Evolutionary conservation across 345 rosid species (phyloP).

Genomic region (Passiflora organensis): DNA sequence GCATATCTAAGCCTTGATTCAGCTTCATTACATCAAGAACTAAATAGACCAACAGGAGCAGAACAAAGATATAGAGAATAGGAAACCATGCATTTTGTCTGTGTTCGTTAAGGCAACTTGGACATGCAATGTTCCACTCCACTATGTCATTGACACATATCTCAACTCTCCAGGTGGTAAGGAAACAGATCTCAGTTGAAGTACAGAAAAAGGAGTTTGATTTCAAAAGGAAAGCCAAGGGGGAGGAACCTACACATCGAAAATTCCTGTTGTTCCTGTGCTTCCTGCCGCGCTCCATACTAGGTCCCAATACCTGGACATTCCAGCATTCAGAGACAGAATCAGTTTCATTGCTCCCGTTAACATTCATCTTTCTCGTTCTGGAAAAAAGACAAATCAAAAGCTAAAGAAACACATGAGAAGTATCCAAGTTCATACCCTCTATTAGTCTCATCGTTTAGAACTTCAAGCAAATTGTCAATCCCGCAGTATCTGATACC

Average conservation of each 20-base stretch:
- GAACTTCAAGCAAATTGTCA: slow-evolving; percentile 83
- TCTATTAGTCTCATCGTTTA: slow-evolving; percentile 67
- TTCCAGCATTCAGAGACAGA: not conserved
- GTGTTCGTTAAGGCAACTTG: no score
- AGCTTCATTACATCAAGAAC: no score
- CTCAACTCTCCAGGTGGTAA: no score
- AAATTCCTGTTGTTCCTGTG: slow-evolving; percentile 53
- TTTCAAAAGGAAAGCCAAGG: not conserved
- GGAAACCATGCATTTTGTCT: no score
- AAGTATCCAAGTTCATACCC: slow-evolving; percentile 39
- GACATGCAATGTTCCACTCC: no score
- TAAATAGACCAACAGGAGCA: no score
- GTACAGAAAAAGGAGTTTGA: no score
- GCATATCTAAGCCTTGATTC: not conserved
- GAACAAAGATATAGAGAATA: not conserved
- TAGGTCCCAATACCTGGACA: slow-evolving; percentile 48
- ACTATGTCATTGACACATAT: no score
- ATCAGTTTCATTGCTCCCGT: not conserved
- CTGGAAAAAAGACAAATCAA: not conserved
- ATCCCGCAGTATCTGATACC: slow-evolving; percentile 60
- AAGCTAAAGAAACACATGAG: not conserved
- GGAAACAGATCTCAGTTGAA: no score
- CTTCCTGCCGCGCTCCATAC: slow-evolving; percentile 45
- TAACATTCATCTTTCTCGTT: no score
- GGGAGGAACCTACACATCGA: slow-evolving; percentile 55